Percentiles rank a stretch among this genome's conserved stretches.
Evolutionary conservation across 768 basidiomycete genomes (phyloP).

Genomic region (Russula sp.): DNA sequence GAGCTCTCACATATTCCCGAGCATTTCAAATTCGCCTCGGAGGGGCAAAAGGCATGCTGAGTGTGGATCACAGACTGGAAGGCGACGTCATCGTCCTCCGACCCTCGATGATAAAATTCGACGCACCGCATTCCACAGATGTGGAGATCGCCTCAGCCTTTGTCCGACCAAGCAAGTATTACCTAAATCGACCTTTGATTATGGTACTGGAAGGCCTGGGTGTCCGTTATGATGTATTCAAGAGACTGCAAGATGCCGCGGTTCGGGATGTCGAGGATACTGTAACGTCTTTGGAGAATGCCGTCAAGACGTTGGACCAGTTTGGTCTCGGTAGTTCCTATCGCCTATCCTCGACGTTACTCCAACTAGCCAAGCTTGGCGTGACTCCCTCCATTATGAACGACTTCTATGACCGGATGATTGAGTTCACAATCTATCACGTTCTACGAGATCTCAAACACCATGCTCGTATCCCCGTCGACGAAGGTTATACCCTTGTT

Average conservation of each 20-base stretch:
- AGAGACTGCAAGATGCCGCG: conserved; percentile 51
- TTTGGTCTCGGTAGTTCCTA: conserved; percentile 59
- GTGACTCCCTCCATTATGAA: conserved; percentile 41
- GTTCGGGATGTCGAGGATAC: conserved; percentile 48
- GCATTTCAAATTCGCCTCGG: conserved; percentile 60
- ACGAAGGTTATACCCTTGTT: conserved; percentile 61
- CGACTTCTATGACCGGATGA: conserved; percentile 50
- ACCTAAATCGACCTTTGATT: conserved; percentile 60
- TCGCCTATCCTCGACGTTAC: conserved; percentile 52
- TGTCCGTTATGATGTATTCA: conserved; percentile 52
- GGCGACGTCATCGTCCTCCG: conserved; percentile 54
- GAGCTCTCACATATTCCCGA: conserved; percentile 41
- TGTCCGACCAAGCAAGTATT: conserved; percentile 56
- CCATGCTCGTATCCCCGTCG: conserved; percentile 63
- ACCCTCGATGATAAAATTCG: conserved; percentile 69
- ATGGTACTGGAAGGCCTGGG: conserved; percentile 63
- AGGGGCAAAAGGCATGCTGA: conserved; percentile 65
- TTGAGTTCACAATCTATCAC: conserved; percentile 57
- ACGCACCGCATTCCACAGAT: conserved; percentile 43
- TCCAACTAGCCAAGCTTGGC: conserved; percentile 49
- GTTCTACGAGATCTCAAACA: conserved; percentile 65
- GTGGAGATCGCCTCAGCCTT: conserved; percentile 68
- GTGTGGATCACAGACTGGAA: conserved; percentile 51
- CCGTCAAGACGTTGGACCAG: conserved; percentile 50
- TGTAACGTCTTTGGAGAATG: conserved; percentile 42